Percentiles rank a stretch among this genome's conserved stretches.
Conservation (phyloP, 495 filamentous ascomycete species). For the Aspergillus conjunctus region DNA sequence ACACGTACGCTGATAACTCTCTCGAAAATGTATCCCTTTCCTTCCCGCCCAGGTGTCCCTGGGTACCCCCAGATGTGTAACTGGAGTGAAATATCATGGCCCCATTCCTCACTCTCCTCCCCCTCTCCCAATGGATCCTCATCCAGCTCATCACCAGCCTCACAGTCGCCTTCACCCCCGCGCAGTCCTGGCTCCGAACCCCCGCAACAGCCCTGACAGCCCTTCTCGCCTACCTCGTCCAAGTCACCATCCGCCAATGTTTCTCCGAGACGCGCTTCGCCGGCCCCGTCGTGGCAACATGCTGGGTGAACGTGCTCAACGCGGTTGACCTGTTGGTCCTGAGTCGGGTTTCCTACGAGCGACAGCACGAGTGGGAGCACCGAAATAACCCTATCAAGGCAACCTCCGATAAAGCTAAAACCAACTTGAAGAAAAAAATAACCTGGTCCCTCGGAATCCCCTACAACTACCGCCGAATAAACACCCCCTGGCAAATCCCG, state of each 20-base stretch:
- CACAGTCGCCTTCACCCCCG: slow-evolving; percentile 17
- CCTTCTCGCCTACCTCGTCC: slow-evolving; percentile 12
- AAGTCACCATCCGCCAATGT: slow-evolving; percentile 2
- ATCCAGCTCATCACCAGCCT: slow-evolving; percentile 21
- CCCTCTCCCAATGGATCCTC: slow-evolving; percentile 17
- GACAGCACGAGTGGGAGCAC: slow-evolving; percentile 20
- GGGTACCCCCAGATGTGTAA: too few species aligned
- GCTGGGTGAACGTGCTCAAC: slow-evolving; percentile 32
- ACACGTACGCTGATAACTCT: too few species aligned
- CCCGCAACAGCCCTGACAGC: slow-evolving; percentile 6
- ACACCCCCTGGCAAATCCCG: slow-evolving; percentile 26
- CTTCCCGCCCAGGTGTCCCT: too few species aligned
- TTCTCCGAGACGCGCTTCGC: slow-evolving; percentile 14
- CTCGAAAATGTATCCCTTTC: too few species aligned
- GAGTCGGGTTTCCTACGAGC: slow-evolving; percentile 22
- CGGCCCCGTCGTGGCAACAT: slow-evolving; percentile 26
- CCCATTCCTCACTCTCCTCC: too few species aligned
- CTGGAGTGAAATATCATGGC: too few species aligned
- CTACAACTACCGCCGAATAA: slow-evolving; percentile 31
- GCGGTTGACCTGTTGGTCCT: slow-evolving; percentile 27
- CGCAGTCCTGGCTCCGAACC: slow-evolving; percentile 14
- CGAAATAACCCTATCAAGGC: too few species aligned
- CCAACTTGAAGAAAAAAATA: background rate
- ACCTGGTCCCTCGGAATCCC: slow-evolving; percentile 19
- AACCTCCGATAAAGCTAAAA: too few species aligned